Evolutionary conservation across 2,329 filamentous ascomycete species (phyloP).

Genomic region (Ophiostoma pallidulum): DNA sequence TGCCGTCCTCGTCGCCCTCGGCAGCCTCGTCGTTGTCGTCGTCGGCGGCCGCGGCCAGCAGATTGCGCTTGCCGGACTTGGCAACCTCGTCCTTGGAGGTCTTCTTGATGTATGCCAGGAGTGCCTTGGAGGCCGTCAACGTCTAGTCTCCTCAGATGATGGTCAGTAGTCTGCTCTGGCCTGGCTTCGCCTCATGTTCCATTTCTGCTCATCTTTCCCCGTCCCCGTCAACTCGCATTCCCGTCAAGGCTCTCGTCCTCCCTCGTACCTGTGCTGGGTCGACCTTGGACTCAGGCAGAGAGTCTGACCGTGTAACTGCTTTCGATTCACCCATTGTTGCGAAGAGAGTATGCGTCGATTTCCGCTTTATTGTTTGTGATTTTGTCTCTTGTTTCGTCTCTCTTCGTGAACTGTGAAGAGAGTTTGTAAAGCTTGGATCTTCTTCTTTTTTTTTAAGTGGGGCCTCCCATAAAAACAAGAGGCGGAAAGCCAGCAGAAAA

Average conservation of each 20-base stretch:
- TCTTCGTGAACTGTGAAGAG: not conserved
- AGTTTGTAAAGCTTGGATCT: constrained; percentile 1
- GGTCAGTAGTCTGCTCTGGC: not conserved
- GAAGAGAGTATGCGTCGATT: not conserved
- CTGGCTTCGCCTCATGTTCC: not conserved
- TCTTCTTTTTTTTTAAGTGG: constrained; percentile 9
- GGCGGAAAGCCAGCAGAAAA: constrained; percentile 3
- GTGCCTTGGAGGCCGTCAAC: constrained; percentile 53
- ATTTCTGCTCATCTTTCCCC: not conserved
- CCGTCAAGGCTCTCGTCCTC: not conserved
- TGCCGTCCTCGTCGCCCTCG: constrained; percentile 19
- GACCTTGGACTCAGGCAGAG: constrained; percentile 10
- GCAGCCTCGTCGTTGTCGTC: constrained; percentile 30
- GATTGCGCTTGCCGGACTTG: constrained; percentile 43
- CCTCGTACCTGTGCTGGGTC: constrained; percentile 14
- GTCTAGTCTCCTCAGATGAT: constrained; percentile 31
- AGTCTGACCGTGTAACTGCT: constrained; percentile 8
- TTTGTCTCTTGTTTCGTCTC: not conserved
- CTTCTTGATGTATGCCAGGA: constrained; percentile 53
- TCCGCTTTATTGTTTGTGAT: not conserved
- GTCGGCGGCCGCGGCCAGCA: constrained; percentile 38
- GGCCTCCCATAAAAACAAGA: constrained; percentile 4
- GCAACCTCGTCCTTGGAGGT: constrained; percentile 38
- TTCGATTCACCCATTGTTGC: constrained; percentile 12
- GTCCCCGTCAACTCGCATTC: not conserved